These are phyloP conservation scores for Scutellaria galericulata DNA, from an alignment of 257 asterid genomes.

Conservation along the genomic window DNA sequence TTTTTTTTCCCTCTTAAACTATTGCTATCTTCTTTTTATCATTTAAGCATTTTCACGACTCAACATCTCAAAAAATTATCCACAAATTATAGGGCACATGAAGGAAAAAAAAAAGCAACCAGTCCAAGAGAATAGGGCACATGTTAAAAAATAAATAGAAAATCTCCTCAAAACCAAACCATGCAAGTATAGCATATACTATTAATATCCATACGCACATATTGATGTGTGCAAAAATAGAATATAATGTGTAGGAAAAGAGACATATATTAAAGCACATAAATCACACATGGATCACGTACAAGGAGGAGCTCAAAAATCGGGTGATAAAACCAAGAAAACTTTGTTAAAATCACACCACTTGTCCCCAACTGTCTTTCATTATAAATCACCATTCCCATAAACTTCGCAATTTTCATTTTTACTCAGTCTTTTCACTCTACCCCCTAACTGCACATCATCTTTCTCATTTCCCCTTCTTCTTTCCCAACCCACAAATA, in stretches of 20 bases:
- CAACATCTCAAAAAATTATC: no score
- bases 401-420: slow-evolving; percentile 35
- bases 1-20: no score
- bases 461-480: no score
- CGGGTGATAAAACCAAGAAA: slow-evolving; percentile 23
- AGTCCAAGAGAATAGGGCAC: no score
- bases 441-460: slow-evolving; percentile 14
- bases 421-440: slow-evolving; percentile 60
- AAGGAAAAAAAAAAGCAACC: no score
- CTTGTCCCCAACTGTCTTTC: slow-evolving; percentile 37
- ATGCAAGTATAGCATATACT: no score
- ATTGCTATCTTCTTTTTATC: no score
- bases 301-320: slow-evolving; percentile 33
- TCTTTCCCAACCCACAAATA: not conserved
- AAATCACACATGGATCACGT: not conserved
- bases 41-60: no score
- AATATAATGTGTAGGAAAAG: not conserved
- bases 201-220: not conserved
- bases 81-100: no score
- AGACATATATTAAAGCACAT: not conserved
- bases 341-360: slow-evolving; percentile 29
- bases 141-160: no score
- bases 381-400: slow-evolving; percentile 43
- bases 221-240: not conserved
- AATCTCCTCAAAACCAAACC: no score